Conservation (phyloP, 2,329 filamentous ascomycete species). For the Biscogniauxia mediterranea region DNA sequence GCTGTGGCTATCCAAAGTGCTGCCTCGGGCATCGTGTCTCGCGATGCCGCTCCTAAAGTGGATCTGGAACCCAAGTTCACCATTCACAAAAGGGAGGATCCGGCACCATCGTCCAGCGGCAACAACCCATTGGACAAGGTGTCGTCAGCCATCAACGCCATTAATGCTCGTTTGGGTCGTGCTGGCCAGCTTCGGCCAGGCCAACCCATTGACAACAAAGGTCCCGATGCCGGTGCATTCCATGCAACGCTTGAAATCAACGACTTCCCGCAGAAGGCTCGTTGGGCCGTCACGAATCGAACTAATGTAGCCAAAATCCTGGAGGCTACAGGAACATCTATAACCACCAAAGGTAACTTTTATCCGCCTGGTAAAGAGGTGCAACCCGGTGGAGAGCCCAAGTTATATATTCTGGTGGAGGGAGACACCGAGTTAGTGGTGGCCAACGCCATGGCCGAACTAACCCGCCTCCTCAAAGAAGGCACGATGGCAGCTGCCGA, state of each 20-base stretch:
- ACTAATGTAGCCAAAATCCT: conserved; percentile 98
- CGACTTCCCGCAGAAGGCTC: conserved; percentile 96
- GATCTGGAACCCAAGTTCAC: conserved; percentile 61
- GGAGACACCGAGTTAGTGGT: conserved; percentile 94
- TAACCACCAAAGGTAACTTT: conserved; percentile 94
- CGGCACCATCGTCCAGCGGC: conserved; percentile 41
- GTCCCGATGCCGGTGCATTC: conserved; percentile 92
- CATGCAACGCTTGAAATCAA: conserved; percentile 98
- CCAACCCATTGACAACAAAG: conserved; percentile 97
- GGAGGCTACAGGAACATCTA: conserved; percentile 89
- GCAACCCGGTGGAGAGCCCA: conserved; percentile 72
- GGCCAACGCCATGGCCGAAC: conserved; percentile 83
- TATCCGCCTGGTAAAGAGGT: conserved; percentile 82
- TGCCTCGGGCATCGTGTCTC: conserved; percentile 54
- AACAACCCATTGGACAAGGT: conserved; percentile 81
- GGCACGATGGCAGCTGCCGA: conserved; percentile 87
- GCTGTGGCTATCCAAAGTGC: conserved; percentile 64
- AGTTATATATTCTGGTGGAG: conserved; percentile 96
- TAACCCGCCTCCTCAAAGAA: conserved; percentile 84
- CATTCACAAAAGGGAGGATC: conserved; percentile 67
- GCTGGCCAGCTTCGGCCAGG: conserved; percentile 87
- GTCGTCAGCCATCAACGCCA: conserved; percentile 83
- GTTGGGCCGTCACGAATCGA: conserved; percentile 97
- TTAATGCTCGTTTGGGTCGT: conserved; percentile 86
- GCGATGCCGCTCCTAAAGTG: conserved; percentile 46